A percentile compares a stretch with the other conserved stretches of the same genome.
phyloP scores from a whole-genome alignment of 352 stramenopile species.

The Globisporangium paddicum region DNA sequence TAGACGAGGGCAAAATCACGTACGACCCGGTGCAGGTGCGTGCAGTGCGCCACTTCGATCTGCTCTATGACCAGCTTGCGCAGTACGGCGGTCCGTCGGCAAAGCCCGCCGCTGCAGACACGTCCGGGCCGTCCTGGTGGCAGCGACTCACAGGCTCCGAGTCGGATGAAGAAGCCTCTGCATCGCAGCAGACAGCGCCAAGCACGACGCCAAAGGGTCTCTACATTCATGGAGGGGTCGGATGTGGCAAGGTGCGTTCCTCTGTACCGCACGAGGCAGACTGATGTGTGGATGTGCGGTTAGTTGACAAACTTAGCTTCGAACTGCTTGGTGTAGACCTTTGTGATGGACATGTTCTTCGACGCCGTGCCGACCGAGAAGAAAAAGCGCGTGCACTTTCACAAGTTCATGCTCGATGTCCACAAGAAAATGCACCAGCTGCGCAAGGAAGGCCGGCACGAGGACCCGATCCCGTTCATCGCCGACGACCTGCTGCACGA shows the following conservation, averaged over 20 bases:
- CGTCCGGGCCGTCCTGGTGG: slow-evolving; percentile 42
- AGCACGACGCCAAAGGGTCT: slow-evolving; percentile 86
- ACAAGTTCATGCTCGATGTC: slow-evolving; percentile 97
- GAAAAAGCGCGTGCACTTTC: slow-evolving; percentile 95
- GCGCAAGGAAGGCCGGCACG: slow-evolving; percentile 80
- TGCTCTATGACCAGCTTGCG: slow-evolving; percentile 49
- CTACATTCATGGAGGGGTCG: slow-evolving; percentile 96
- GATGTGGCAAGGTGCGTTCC: slow-evolving; percentile 87
- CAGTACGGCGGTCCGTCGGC: slow-evolving; percentile 40
- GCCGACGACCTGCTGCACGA: slow-evolving; percentile 80
- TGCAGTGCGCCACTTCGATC: slow-evolving; percentile 58
- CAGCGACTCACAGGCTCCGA: slow-evolving; percentile 34
- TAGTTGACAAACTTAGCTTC: neutral
- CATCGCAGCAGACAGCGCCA: neutral
- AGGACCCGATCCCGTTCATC: slow-evolving; percentile 83
- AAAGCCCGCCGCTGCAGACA: neutral
- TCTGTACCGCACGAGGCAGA: neutral
- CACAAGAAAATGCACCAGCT: slow-evolving; percentile 94
- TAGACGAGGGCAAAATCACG: slow-evolving; percentile 48
- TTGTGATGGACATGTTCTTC: slow-evolving; percentile 98
- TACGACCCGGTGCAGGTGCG: slow-evolving; percentile 69
- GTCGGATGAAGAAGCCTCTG: neutral
- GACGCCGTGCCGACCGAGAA: slow-evolving; percentile 57
- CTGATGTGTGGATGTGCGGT: neutral
- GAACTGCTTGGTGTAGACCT: slow-evolving; percentile 68